These are phyloP conservation scores for Boletus vermiculosoides DNA, from an alignment of 768 basidiomycete genomes.

Conservation along the genomic window DNA sequence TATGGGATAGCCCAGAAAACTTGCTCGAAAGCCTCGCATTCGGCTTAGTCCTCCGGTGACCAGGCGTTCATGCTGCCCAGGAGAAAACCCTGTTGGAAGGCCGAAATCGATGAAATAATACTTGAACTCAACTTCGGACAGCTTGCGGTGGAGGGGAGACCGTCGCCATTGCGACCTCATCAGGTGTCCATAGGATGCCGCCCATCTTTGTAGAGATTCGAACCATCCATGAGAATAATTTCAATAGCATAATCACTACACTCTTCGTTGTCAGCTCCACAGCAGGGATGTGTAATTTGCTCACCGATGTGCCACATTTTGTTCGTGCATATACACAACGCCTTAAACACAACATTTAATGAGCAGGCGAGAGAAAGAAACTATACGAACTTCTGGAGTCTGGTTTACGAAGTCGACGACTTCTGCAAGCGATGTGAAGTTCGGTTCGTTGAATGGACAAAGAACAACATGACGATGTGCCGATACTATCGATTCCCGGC, in stretches of 20 bases:
- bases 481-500: not conserved
- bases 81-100: too few relatives aligned
- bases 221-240: too few relatives aligned
- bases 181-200: slow-evolving; percentile 27
- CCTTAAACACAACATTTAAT: slow-evolving; percentile 20
- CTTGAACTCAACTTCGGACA: slow-evolving; percentile 25
- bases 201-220: slow-evolving; percentile 15
- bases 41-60: too few relatives aligned
- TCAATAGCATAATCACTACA: slow-evolving; percentile 24
- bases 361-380: too few relatives aligned
- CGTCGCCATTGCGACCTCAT: not conserved
- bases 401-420: slow-evolving; percentile 29
- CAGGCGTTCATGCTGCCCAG: too few relatives aligned
- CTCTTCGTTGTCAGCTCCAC: not conserved
- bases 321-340: slow-evolving; percentile 34
- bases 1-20: not conserved
- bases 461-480: too few relatives aligned
- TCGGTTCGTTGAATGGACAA: slow-evolving; percentile 4
- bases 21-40: not conserved
- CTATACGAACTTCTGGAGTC: slow-evolving; percentile 21
- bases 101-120: slow-evolving; percentile 20
- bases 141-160: slow-evolving; percentile 24
- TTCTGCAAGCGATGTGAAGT: slow-evolving; percentile 27
- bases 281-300: not conserved
- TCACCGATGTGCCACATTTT: slow-evolving; percentile 37